These are phyloP conservation scores for Alternaria angustiovoidea DNA, from an alignment of 2,329 filamentous ascomycete genomes.

Conservation along the genomic window DNA sequence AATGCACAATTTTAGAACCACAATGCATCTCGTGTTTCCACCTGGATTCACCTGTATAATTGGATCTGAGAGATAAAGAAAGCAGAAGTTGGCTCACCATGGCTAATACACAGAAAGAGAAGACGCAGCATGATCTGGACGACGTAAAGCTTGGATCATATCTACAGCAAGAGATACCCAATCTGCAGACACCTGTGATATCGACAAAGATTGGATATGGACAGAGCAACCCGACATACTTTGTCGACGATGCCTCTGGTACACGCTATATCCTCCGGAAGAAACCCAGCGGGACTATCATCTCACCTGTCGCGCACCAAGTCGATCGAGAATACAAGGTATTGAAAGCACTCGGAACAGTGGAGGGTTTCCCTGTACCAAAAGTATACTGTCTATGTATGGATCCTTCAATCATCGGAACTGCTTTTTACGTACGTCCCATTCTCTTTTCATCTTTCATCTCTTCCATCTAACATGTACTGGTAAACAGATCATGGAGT, in stretches of 20 bases:
- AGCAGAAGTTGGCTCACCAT: slow-evolving; percentile 9
- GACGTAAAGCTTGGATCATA: slow-evolving; percentile 41
- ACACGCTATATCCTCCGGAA: slow-evolving; percentile 87
- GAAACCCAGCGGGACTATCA: slow-evolving; percentile 89
- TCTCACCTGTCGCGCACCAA: slow-evolving; percentile 92
- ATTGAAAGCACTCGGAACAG: slow-evolving; percentile 75
- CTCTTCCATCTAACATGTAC: background rate
- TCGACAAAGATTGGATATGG: slow-evolving; percentile 85
- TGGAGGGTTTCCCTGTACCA: slow-evolving; percentile 85
- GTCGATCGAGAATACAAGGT: slow-evolving; percentile 94
- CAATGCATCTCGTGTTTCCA: background rate
- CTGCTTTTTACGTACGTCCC: slow-evolving; percentile 74
- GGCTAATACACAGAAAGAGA: slow-evolving; percentile 22
- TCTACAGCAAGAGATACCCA: slow-evolving; percentile 36
- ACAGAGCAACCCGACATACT: slow-evolving; percentile 96
- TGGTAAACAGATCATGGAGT: slow-evolving; percentile 76
- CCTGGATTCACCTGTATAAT: background rate
- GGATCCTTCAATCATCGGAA: slow-evolving; percentile 79
- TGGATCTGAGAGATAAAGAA: background rate
- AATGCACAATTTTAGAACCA: background rate
- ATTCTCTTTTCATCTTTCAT: background rate
- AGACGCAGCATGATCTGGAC: slow-evolving; percentile 40
- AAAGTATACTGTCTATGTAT: slow-evolving; percentile 85
- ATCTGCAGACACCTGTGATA: slow-evolving; percentile 34
- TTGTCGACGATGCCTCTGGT: slow-evolving; percentile 73